Evolutionary conservation across 208 protist species (phyloP), one percentile per base, ranked within the genome.

Genomic region (Acanthamoeba quina): DNA sequence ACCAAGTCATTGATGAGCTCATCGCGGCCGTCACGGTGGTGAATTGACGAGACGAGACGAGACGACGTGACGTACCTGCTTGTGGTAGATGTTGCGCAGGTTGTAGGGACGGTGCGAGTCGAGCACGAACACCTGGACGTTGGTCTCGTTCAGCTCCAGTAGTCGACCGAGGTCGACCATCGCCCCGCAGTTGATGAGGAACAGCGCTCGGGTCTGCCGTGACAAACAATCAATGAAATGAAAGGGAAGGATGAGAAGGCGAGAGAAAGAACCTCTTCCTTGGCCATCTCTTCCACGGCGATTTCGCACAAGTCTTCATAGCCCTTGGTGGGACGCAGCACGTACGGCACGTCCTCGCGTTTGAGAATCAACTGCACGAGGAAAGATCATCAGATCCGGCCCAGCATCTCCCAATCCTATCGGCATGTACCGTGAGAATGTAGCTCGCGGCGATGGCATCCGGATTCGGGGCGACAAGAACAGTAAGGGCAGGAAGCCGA

Each of bases 51-150:
- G 17, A 83, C 47, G 44, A 58, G 24, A 26, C 17, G 78, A 86
- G 17, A 19, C 6, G 1, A 64, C 26, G 62, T 41, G 7, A 10
- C 5, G 34, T 52, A 91, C 85, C 60, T 91, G 54, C 15, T 91
- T 72, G 58, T 66, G 62, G 85, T 72, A 93, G 11, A 93, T 47
- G 88, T 93, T 93, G 66, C 49, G 41, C 3, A 82, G 88, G 68
- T 93, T 74, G 66, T 93, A 93, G 4, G 88, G 88, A 15, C 88
- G 62, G 21, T 80, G 60, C n/a, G 66, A 82, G 37, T 93, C 88
- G 10, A 80, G 29, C 21, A 93, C 68, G 47, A 64, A 93, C 24
- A 93, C 66, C 5, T 56, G 44, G 3, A 93, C 62, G 68, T 78
- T 64, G 31, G 44, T 54, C n/a, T 80, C 49, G 88, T 93, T 26